A percentile compares a stretch with the other conserved stretches of the same genome.
Evolutionary conservation across 768 basidiomycete genomes (phyloP).

Genomic region (Dioszegia aurantiaca): DNA sequence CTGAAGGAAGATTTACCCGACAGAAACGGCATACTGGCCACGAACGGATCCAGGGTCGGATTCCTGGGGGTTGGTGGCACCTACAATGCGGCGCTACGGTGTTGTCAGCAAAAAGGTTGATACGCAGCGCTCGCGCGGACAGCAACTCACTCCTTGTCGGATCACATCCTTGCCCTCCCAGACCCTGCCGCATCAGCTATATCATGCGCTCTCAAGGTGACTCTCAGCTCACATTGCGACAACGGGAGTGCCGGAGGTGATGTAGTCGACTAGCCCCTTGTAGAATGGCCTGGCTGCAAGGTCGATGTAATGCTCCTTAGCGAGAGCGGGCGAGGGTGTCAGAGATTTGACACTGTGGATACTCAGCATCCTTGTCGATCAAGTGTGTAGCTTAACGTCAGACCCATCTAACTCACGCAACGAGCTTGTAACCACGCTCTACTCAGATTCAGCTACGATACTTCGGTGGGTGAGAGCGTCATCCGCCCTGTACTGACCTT

Average conservation of each 20-base stretch:
- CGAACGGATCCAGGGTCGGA: constrained; percentile 44
- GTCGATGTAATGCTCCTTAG: constrained; percentile 31
- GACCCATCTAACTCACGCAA: constrained; percentile 36
- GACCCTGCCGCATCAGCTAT: constrained; percentile 29
- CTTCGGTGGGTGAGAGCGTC: not conserved
- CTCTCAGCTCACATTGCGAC: constrained; percentile 44
- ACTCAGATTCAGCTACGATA: constrained; percentile 1
- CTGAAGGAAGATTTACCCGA: constrained; percentile 26
- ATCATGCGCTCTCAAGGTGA: not conserved
- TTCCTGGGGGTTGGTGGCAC: constrained; percentile 47
- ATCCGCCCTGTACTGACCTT: constrained; percentile 23
- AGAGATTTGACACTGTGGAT: constrained; percentile 37
- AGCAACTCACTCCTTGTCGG: constrained; percentile 41
- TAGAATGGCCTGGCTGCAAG: constrained; percentile 36
- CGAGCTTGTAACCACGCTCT: constrained; percentile 50
- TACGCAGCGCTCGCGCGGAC: no score
- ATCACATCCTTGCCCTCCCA: constrained; percentile 50
- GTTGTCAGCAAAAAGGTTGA: not conserved
- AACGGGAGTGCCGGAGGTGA: constrained; percentile 47
- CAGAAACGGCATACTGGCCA: constrained; percentile 47
- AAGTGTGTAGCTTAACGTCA: no score
- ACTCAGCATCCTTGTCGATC: no score
- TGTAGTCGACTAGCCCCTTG: constrained; percentile 46
- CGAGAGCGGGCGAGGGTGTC: constrained; percentile 28
- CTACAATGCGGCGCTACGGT: constrained; percentile 43